Conservation (phyloP, 768 basidiomycete genomes). For the Cystobasidiopsis lactophilus region DNA sequence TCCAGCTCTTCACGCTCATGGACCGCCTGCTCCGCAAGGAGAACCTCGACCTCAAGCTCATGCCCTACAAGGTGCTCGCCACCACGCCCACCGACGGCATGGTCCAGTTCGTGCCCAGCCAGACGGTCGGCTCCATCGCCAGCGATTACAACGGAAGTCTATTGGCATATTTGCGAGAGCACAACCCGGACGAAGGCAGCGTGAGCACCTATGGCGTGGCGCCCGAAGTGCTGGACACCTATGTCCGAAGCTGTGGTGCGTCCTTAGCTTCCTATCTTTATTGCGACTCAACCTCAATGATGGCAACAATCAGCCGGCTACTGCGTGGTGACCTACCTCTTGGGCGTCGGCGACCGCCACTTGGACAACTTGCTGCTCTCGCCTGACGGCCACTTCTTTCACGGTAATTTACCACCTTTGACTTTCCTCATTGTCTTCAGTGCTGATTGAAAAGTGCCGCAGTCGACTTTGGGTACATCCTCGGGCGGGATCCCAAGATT, state of each 20-base stretch:
- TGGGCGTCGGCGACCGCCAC: constrained; percentile 93
- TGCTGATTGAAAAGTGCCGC: not conserved
- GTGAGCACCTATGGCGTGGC: constrained; percentile 89
- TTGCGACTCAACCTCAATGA: not conserved
- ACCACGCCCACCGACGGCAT: constrained; percentile 83
- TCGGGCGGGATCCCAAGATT: constrained; percentile 90
- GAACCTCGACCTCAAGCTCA: constrained; percentile 77
- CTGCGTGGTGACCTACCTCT: constrained; percentile 84
- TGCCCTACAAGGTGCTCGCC: constrained; percentile 77
- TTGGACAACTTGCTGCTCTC: constrained; percentile 80
- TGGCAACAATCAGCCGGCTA: constrained; percentile 52
- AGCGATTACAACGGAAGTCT: constrained; percentile 64
- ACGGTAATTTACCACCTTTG: constrained; percentile 34
- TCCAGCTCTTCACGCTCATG: constrained; percentile 98
- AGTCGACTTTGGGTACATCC: constrained; percentile 98
- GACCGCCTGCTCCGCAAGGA: constrained; percentile 78
- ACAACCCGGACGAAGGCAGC: constrained; percentile 82
- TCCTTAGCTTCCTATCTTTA: constrained; percentile 7
- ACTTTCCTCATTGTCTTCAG: not conserved
- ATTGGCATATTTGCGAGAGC: constrained; percentile 63
- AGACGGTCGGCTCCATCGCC: constrained; percentile 82
- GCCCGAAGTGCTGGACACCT: constrained; percentile 81
- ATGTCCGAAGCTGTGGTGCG: constrained; percentile 85
- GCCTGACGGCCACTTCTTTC: constrained; percentile 95
- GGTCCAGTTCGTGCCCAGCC: constrained; percentile 87